Evolutionary conservation across 352 stramenopile species (phyloP).

Genomic region (Phytophthora agathidicida): DNA sequence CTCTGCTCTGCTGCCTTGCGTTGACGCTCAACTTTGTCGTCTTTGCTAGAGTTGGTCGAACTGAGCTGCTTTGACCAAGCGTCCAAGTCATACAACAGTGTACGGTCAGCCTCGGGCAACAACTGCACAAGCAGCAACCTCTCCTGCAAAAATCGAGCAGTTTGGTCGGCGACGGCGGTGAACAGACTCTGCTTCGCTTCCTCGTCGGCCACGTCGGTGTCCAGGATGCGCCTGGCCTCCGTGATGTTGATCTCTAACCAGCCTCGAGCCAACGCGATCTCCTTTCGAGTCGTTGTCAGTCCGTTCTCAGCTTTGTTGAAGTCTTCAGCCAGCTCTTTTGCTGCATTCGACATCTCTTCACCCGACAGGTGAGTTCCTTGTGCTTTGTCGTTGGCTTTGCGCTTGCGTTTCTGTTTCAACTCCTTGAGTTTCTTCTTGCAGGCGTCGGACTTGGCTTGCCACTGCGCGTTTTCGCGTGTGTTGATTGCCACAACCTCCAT

Average conservation of each 20-base stretch:
- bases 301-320: constrained; percentile 58
- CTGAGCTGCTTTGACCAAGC: constrained; percentile 40
- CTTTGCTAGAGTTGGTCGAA: constrained; percentile 5
- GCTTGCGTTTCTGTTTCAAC: constrained; percentile 48
- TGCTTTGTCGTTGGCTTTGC: constrained; percentile 30
- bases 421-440: constrained; percentile 65
- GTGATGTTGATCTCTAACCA: constrained; percentile 51
- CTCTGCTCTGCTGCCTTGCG: constrained; percentile 53
- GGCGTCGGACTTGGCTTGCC: constrained; percentile 41
- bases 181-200: constrained; percentile 28
- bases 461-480: constrained; percentile 45
- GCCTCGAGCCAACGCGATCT: constrained; percentile 47
- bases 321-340: constrained; percentile 57
- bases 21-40: constrained; percentile 37
- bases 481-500: constrained; percentile 44
- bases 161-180: constrained; percentile 37
- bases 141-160: constrained; percentile 32
- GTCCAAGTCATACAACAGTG: constrained; percentile 43
- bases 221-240: constrained; percentile 50
- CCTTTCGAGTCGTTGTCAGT: constrained; percentile 36
- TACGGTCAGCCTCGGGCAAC: constrained; percentile 36
- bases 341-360: constrained; percentile 32
- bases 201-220: constrained; percentile 33
- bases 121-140: constrained; percentile 40
- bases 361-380: constrained; percentile 12